These are phyloP conservation scores for Hortiboletus rubellus DNA, from an alignment of 1,284 basidiomycete species.

Conservation along the genomic window DNA sequence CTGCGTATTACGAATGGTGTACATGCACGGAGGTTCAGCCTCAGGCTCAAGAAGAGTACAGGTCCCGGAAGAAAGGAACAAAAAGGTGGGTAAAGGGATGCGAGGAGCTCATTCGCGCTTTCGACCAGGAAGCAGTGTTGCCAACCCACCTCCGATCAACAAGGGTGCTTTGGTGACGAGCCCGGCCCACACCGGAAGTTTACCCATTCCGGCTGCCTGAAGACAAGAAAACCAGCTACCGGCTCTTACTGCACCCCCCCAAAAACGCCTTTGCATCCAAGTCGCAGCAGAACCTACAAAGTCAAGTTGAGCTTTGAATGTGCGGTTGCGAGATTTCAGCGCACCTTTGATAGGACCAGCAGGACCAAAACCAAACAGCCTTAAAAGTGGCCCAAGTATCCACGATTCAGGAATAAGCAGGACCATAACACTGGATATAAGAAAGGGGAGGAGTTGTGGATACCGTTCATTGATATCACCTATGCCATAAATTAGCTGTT, in stretches of 20 bases:
- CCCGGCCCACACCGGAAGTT: not conserved
- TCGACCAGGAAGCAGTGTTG: not conserved
- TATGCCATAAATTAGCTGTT: not conserved
- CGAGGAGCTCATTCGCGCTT: not conserved
- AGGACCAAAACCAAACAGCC: conserved; percentile 19
- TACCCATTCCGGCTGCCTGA: conserved; percentile 11
- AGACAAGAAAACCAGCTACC: conserved; percentile 16
- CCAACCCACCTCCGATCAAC: not conserved
- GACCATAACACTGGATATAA: conserved; percentile 3
- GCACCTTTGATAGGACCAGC: conserved; percentile 17
- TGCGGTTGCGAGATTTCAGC: not conserved
- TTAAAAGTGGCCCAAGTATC: conserved; percentile 12
- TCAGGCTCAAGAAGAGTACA: no score
- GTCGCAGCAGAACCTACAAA: conserved; percentile 12
- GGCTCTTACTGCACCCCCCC: conserved; percentile 4
- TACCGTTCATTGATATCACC: conserved; percentile 20
- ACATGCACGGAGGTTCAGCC: no score
- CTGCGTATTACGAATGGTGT: no score
- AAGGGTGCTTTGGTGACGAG: not conserved
- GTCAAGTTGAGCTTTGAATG: not conserved
- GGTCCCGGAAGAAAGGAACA: not conserved
- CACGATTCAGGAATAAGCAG: conserved; percentile 16
- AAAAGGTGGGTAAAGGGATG: not conserved
- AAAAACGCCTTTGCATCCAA: conserved; percentile 12
- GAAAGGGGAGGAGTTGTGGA: conserved; percentile 8